Base-by-base conservation (phyloP, 331 rosid genomes). In the Malus hybrid region DNA sequence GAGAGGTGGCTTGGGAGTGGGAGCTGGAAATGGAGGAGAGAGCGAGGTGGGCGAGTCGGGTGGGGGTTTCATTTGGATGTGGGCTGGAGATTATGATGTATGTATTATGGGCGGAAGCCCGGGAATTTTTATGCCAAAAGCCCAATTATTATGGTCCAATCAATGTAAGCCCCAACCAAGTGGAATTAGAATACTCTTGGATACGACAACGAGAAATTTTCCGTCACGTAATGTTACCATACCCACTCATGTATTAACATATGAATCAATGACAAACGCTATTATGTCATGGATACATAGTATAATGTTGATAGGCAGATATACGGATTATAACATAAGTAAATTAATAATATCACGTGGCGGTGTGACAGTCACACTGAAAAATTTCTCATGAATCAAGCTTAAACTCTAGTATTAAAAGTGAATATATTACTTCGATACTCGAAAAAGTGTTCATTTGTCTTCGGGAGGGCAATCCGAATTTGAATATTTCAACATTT, bases 1-100 rank as follows among this genome's bases (percentile, higher is more conserved):
- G 31, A 34, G 39, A n/a, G 39, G 66, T 65, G 36, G 42, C 50
- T 28, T 79, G 73, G 71, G 67, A 39, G 67, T 13, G 71, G 71
- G 20, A 80, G 64, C 32, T 27, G 46, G 46, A 39, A 8, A 67
- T 54, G 78, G 73, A 62, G 73, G 64, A 10, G 59, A 70, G 63
- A 65, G 29, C 4, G 80, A 31, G 69, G 11, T 6, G 75, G 27
- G 14, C 1, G 50, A 29, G 13, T 57, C 64, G 6, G 29, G 76
- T 14, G 5, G 31, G 12, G 20, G 1, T 24, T 24, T 24, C 31
- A 10, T 14, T 61, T 27, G n/a, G 22, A 61, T 42, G n/a, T 73
- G 77, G 77, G 70, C 77, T 20, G 61, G 10, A 62, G 20, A 65
- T 65, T 65, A 6, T 18, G 24, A 29, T 16, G 20, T 24, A 24